Conservation (phyloP, 2,329 filamentous ascomycete species). For the Amauroascus niger region DNA sequence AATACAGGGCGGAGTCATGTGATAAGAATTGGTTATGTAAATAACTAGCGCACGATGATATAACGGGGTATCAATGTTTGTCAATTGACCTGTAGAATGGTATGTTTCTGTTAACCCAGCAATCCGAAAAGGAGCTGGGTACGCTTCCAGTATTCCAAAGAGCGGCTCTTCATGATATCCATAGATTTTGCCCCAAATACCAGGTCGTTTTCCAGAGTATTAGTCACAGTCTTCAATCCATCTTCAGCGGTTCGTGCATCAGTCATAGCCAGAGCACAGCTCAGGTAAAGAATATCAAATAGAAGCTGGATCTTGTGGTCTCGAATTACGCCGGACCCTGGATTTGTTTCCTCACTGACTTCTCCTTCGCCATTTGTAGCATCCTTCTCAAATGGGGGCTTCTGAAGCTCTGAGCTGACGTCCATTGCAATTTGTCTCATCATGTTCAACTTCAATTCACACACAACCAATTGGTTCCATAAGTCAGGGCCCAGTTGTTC, state of each 20-base stretch:
- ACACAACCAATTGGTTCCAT: slow-evolving; percentile 64
- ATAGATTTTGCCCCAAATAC: not conserved
- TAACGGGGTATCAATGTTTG: not conserved
- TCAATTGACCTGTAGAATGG: not conserved
- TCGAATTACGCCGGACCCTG: slow-evolving; percentile 4
- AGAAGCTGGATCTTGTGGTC: slow-evolving; percentile 33
- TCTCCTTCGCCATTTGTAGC: not conserved
- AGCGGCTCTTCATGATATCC: slow-evolving; percentile 3
- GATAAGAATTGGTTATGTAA: not conserved
- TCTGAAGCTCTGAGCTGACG: slow-evolving; percentile 10
- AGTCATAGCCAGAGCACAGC: slow-evolving; percentile 36
- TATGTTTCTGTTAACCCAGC: slow-evolving; percentile 40
- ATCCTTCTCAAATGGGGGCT: not conserved
- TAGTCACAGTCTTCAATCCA: slow-evolving; percentile 1
- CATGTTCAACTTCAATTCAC: slow-evolving; percentile 52
- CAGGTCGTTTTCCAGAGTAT: not conserved
- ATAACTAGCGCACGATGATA: not conserved
- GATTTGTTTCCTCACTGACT: not conserved
- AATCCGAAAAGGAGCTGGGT: slow-evolving; percentile 75
- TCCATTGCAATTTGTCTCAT: slow-evolving; percentile 38
- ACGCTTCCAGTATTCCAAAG: slow-evolving; percentile 67
- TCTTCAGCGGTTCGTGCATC: not conserved
- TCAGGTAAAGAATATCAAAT: slow-evolving; percentile 31
- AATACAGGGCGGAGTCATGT: not conserved
- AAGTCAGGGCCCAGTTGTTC: slow-evolving; percentile 61